Base-by-base conservation (phyloP, 2,329 filamentous ascomycete genomes). In the Diplodia mutila region DNA sequence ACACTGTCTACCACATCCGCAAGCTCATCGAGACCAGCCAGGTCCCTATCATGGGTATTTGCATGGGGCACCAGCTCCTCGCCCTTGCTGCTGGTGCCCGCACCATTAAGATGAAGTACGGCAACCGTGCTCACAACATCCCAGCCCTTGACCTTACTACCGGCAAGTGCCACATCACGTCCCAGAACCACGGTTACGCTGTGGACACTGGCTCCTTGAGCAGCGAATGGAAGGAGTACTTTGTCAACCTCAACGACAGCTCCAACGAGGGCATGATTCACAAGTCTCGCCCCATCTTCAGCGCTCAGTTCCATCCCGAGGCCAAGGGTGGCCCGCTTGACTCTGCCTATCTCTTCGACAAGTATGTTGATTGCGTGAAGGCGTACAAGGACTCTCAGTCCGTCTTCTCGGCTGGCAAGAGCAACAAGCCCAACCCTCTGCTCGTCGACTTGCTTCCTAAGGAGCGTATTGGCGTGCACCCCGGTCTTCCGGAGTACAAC, bases 181-280 rank as follows among this genome's bases (percentile, higher is more conserved):
- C 90, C 80, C 95, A 99, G 85, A 98, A 98, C 84, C 95, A 98
- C 83, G 95, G 95, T 70, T 99, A 98, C 76, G 95, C 94, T 52
- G 92, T 99, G 69, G 94, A 98, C 76, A 87, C 91, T 6, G 85
- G 86, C 69, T 97, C 93, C 12, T 85, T 99, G 49, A 88, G 92
- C 66, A 84, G 83, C 66, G 93, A 97, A 46, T 99, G 93, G 89
- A 95, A 94, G 86, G 94, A 97, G 80, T 98, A 97, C 86, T 99
- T 98, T 79, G 90, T 97, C 81, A 98, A 99, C 85, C 85, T 98
- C 72, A 99, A 98, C 81, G 95, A 99, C 77, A 92, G 93, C 70
- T 94, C 91, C 80, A 99, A 99, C 80, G 95, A 99, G 85, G 94
- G 91, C 69, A 93, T 99, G 89, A 93, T 97, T 79, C 95, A 99